These are phyloP conservation scores for Tripterygium wilfordii DNA, from an alignment of 177 flowering plant genomes.

Conservation along the genomic window DNA sequence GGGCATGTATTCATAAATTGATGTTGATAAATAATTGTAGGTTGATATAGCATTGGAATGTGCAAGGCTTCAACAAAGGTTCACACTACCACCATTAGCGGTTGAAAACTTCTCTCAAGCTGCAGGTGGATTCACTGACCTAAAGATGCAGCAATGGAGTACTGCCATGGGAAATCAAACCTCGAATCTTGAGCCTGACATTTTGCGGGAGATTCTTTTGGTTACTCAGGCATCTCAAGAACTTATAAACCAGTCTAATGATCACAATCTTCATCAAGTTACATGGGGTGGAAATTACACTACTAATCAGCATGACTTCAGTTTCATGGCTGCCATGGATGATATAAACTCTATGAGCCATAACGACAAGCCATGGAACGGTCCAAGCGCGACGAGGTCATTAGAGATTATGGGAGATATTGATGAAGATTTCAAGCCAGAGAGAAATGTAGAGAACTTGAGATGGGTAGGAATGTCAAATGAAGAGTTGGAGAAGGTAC, in stretches of 20 bases:
- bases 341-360: constrained; percentile 12
- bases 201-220: constrained; percentile 62
- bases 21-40: constrained; percentile 23
- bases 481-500: constrained; percentile 61
- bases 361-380: constrained; percentile 15
- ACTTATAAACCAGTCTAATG: constrained; percentile 28
- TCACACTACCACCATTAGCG: constrained; percentile 60
- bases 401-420: constrained; percentile 34
- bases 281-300: constrained; percentile 35
- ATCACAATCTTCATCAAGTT: too few relatives aligned
- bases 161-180: too few relatives aligned
- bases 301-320: constrained; percentile 29
- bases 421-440: constrained; percentile 30
- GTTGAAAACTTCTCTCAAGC: constrained; percentile 53
- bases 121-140: constrained; percentile 16
- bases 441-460: constrained; percentile 55
- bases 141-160: constrained; percentile 10
- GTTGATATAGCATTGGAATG: constrained; percentile 80
- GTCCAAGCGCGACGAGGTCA: constrained; percentile 7
- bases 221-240: constrained; percentile 66
- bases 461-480: constrained; percentile 71
- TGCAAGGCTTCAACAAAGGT: constrained; percentile 71
- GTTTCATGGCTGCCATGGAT: constrained; percentile 14
- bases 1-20: neutral
- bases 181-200: too few relatives aligned